phyloP scores from a whole-genome alignment of 768 basidiomycete genomes.

The Vishniacozyma victoriae region DNA sequence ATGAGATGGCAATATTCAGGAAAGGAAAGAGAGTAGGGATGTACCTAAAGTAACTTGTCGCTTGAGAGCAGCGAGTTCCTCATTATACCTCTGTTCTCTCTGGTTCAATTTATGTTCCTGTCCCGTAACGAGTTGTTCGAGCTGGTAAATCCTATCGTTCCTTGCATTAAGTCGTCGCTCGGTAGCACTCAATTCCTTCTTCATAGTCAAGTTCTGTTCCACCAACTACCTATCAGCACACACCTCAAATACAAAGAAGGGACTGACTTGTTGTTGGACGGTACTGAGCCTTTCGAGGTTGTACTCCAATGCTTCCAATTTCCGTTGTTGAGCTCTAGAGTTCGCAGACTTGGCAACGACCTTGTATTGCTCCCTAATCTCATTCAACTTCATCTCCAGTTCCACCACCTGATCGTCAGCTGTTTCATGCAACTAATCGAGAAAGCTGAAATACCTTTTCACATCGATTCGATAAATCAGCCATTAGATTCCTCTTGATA shows the following conservation, averaged over 20 bases:
- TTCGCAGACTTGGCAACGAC: conserved; percentile 97
- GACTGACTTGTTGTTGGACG: conserved; percentile 87
- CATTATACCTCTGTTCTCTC: conserved; percentile 93
- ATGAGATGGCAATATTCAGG: neutral
- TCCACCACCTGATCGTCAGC: conserved; percentile 74
- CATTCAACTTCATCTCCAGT: conserved; percentile 95
- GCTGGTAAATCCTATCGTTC: conserved; percentile 94
- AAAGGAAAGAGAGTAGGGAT: neutral
- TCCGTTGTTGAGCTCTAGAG: conserved; percentile 96
- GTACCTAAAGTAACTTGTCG: conserved; percentile 84
- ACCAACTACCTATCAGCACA: conserved; percentile 61
- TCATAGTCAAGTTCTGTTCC: conserved; percentile 92
- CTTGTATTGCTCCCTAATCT: conserved; percentile 98
- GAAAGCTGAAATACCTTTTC: conserved; percentile 66
- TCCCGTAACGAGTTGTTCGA: conserved; percentile 86
- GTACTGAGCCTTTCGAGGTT: conserved; percentile 90
- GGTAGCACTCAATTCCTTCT: conserved; percentile 95
- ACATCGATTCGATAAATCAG: conserved; percentile 96
- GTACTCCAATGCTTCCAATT: conserved; percentile 96
- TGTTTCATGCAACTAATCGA: neutral
- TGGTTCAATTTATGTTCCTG: conserved; percentile 85
- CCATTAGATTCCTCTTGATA: conserved; percentile 97
- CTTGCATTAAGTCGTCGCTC: conserved; percentile 93
- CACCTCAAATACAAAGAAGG: neutral
- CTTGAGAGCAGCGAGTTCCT: conserved; percentile 82